phyloP scores from a whole-genome alignment of 352 stramenopile genomes.

The Globisporangium perplexum region DNA sequence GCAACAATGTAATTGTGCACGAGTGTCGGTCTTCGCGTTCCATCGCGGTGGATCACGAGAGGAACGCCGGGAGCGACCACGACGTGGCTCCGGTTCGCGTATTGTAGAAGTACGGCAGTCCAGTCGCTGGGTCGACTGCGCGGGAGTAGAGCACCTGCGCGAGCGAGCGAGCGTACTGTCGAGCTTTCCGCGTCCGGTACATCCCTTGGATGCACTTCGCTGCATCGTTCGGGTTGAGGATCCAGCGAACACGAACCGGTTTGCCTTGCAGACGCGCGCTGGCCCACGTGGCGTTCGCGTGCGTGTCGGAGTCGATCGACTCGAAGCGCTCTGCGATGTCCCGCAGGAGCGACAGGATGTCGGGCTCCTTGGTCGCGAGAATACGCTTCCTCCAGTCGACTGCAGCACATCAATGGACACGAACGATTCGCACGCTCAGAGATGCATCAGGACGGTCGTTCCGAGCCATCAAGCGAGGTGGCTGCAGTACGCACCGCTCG shows the following conservation, averaged over 20 bases:
- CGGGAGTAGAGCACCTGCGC: conserved; percentile 34
- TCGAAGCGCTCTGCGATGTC: conserved; percentile 10
- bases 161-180: conserved; percentile 24
- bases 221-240: conserved; percentile 23
- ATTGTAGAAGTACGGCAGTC: conserved; percentile 52
- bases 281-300: conserved; percentile 20
- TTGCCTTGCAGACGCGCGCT: conserved; percentile 20
- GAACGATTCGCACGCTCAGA: background rate
- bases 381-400: conserved; percentile 29
- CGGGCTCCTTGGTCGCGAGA: conserved; percentile 14
- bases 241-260: conserved; percentile 9
- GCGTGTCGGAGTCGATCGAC: conserved; percentile 7
- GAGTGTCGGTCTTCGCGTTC: background rate
- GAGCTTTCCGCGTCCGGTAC: conserved; percentile 51
- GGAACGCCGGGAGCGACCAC: conserved; percentile 47
- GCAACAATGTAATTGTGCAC: conserved; percentile 19
- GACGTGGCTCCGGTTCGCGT: conserved; percentile 40
- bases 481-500: conserved; percentile 15
- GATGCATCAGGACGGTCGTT: no score
- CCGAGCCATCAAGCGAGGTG: no score
- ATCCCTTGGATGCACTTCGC: conserved; percentile 45
- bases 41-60: no score
- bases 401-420: conserved; percentile 2
- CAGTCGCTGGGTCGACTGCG: conserved; percentile 37
- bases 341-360: conserved; percentile 19